These are phyloP conservation scores for Trichosphaerium sp. DNA, from an alignment of 78 protist species.

Conservation along the genomic window DNA sequence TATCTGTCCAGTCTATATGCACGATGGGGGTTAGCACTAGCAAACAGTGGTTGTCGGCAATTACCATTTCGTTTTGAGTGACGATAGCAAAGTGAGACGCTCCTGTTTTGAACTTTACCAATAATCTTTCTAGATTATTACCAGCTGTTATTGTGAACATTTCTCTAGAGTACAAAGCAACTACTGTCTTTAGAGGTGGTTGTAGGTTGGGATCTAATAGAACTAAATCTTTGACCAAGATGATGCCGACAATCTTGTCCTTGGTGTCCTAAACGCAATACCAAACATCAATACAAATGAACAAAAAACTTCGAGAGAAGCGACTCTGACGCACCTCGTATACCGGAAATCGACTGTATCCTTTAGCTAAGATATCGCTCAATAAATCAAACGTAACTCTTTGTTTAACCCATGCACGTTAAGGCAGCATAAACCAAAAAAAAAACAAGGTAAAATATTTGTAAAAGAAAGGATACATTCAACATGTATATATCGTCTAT, in stretches of 20 bases:
- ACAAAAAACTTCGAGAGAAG: no score
- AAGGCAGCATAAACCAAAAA: no score
- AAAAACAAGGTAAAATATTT: no score
- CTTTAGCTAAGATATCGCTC: conserved; percentile 35
- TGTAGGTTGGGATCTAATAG: conserved; percentile 66
- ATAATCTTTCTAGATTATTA: conserved; percentile 30
- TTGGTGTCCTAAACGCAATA: no score
- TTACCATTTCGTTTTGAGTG: conserved; percentile 12
- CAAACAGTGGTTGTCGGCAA: conserved; percentile 72
- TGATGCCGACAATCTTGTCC: conserved; percentile 57
- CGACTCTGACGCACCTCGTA: no score
- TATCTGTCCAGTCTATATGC: background rate
- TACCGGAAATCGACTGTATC: conserved; percentile 85
- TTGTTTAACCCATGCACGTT: no score
- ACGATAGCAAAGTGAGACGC: conserved; percentile 66
- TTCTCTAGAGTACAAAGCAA: conserved; percentile 48
- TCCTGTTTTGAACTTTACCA: conserved; percentile 58
- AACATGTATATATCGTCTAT: conserved; percentile 63
- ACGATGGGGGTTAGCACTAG: no score
- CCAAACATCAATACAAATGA: no score
- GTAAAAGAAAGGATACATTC: no score
- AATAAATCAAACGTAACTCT: conserved; percentile 43
- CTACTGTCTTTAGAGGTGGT: conserved; percentile 27
- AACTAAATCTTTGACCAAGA: conserved; percentile 69
- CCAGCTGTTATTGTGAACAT: conserved; percentile 40